These are phyloP conservation scores for Phragmites australis DNA, from an alignment of 176 grass and related monocot genomes.

Conservation along the genomic window DNA sequence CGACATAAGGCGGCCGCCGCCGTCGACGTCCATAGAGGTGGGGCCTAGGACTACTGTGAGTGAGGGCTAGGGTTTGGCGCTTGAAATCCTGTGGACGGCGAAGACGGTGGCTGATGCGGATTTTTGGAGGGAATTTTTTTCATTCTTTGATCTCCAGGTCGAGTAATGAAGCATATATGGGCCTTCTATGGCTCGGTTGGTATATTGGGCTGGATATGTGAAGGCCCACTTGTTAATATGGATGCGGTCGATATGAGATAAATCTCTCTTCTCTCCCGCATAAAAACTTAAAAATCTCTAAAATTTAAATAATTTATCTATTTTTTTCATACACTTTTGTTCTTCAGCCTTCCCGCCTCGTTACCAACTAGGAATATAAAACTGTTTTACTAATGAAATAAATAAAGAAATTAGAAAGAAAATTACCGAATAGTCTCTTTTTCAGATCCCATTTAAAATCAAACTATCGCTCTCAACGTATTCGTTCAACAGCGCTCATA, in stretches of 20 bases:
- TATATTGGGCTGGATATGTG: background rate
- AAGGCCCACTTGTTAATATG: background rate
- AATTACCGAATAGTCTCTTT: no score
- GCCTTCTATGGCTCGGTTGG: background rate
- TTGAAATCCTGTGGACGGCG: slow-evolving; percentile 17
- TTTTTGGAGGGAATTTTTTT: slow-evolving; percentile 54
- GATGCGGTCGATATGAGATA: background rate
- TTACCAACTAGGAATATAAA: no score
- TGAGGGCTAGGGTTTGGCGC: slow-evolving; percentile 50
- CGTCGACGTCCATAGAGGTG: slow-evolving; percentile 43
- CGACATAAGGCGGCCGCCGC: slow-evolving; percentile 6
- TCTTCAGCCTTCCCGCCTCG: no score
- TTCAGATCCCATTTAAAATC: no score
- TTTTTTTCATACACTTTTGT: no score
- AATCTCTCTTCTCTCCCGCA: no score
- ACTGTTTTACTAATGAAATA: no score
- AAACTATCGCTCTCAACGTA: no score
- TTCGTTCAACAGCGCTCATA: no score
- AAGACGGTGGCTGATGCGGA: background rate
- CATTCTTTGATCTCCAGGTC: background rate
- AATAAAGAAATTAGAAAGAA: no score
- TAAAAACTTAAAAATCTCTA: no score
- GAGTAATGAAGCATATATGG: background rate
- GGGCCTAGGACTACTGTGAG: background rate
- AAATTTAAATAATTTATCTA: no score